Evolutionary conservation across 2,329 filamentous ascomycete species (phyloP).

Genomic region (Penicillium sp.): DNA sequence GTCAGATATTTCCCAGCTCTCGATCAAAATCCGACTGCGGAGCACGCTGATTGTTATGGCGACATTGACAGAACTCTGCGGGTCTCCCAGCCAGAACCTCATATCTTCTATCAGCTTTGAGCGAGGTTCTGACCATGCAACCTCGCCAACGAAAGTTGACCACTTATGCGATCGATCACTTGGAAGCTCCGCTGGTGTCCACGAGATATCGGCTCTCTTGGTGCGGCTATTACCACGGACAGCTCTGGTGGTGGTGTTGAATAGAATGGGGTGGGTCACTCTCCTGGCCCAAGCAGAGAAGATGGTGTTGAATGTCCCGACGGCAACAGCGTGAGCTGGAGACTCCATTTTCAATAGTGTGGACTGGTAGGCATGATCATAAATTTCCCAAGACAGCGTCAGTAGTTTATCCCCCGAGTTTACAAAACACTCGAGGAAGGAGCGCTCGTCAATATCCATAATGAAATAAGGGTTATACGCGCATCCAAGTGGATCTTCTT

Average conservation of each 20-base stretch:
- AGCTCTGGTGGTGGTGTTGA: not conserved
- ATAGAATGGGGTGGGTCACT: not conserved
- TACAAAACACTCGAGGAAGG: conserved; percentile 13
- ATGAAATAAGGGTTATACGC: conserved; percentile 10
- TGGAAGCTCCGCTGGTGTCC: conserved; percentile 3
- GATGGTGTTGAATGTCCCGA: conserved; percentile 1
- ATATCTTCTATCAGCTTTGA: conserved; percentile 6
- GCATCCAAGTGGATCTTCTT: not conserved
- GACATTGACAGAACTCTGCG: conserved; percentile 6
- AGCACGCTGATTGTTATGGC: conserved; percentile 11
- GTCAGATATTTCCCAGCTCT: not conserved
- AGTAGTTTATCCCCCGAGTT: conserved; percentile 7
- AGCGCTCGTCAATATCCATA: conserved; percentile 13
- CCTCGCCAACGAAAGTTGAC: conserved; percentile 15
- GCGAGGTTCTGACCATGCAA: conserved; percentile 9
- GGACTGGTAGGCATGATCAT: conserved; percentile 8
- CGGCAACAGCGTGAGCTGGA: not conserved
- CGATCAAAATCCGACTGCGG: conserved; percentile 2
- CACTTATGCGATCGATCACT: conserved; percentile 5
- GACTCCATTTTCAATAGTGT: conserved; percentile 5
- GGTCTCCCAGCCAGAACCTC: conserved; percentile 9
- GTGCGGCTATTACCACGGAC: not conserved
- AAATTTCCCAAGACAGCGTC: conserved; percentile 6
- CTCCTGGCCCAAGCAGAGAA: conserved; percentile 6
- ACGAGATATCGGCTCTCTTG: conserved; percentile 9